A percentile compares a stretch with the other conserved stretches of the same genome.
phyloP scores from a whole-genome alignment of 805 yeast species.

The Osmozyma mogii region DNA sequence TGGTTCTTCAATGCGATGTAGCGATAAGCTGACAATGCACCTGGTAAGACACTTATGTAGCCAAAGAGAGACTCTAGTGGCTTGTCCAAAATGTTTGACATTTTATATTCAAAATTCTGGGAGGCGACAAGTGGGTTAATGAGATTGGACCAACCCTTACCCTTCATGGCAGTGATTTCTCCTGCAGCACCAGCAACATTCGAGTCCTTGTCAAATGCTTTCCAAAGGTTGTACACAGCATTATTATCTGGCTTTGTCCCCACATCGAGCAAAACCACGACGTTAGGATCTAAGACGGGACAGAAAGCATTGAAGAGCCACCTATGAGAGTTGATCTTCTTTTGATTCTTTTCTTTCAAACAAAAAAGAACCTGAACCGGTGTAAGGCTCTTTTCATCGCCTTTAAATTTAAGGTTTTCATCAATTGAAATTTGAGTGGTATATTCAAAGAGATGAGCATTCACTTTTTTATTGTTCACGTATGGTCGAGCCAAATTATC shows the following conservation, averaged over 20 bases:
- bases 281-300: constrained; percentile 87
- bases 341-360: constrained; percentile 83
- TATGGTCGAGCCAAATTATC: constrained; percentile 94
- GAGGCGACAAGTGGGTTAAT: constrained; percentile 91
- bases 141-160: constrained; percentile 74
- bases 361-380: constrained; percentile 96
- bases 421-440: constrained; percentile 93
- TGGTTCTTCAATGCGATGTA: constrained; percentile 80
- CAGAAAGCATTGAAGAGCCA: constrained; percentile 96
- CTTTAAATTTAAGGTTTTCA: constrained; percentile 80
- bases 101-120: constrained; percentile 92
- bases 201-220: constrained; percentile 91
- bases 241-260: constrained; percentile 91
- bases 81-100: constrained; percentile 93
- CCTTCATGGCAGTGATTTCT: constrained; percentile 92
- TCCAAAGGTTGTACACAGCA: constrained; percentile 92
- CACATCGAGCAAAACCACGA: constrained; percentile 85
- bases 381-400: constrained; percentile 81
- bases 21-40: constrained; percentile 92
- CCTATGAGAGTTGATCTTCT: constrained; percentile 94
- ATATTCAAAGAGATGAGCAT: constrained; percentile 91
- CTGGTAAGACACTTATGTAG: constrained; percentile 88
- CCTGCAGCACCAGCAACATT: constrained; percentile 99
- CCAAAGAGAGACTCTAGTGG: constrained; percentile 92
- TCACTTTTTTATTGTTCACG: constrained; percentile 86